phyloP scores from a whole-genome alignment of 148 eudicot genomes.

The Camellia japonica region DNA sequence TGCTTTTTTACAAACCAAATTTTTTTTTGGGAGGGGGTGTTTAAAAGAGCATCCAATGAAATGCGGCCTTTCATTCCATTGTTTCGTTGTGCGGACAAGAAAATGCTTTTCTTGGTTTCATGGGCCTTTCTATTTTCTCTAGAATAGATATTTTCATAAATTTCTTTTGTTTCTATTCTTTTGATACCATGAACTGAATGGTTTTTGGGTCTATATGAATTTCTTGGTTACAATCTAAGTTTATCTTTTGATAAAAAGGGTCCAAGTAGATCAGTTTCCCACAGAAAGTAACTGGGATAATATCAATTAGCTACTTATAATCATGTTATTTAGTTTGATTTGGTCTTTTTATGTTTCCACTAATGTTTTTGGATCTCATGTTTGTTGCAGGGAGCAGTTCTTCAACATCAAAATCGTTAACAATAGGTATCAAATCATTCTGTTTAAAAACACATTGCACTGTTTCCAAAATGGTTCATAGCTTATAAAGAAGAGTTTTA shows the following conservation, averaged over 20 bases:
- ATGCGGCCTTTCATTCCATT: too few relatives aligned
- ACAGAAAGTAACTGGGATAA: not conserved
- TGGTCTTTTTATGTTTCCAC: constrained; percentile 11
- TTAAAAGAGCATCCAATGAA: too few relatives aligned
- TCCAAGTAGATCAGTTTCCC: not conserved
- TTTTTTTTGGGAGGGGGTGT: too few relatives aligned
- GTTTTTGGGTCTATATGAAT: not conserved
- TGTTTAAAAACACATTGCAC: not conserved
- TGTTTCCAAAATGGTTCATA: not conserved
- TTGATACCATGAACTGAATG: too few relatives aligned
- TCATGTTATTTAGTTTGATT: constrained; percentile 2
- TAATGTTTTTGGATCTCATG: not conserved
- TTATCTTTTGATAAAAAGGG: not conserved
- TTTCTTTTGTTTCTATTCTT: too few relatives aligned
- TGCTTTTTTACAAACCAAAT: not conserved
- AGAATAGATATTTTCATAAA: not conserved
- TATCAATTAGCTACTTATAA: not conserved
- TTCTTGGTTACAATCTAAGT: not conserved
- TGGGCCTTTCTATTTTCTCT: too few relatives aligned
- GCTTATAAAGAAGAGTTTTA: not conserved
- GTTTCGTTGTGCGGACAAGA: too few relatives aligned
- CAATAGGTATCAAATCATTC: constrained; percentile 11
- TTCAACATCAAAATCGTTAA: not conserved
- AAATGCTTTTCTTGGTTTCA: too few relatives aligned
- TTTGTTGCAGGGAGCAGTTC: constrained; percentile 13